These are phyloP conservation scores for Phaseolus lunatus DNA, from an alignment of 306 rosid genomes.

Conservation along the genomic window DNA sequence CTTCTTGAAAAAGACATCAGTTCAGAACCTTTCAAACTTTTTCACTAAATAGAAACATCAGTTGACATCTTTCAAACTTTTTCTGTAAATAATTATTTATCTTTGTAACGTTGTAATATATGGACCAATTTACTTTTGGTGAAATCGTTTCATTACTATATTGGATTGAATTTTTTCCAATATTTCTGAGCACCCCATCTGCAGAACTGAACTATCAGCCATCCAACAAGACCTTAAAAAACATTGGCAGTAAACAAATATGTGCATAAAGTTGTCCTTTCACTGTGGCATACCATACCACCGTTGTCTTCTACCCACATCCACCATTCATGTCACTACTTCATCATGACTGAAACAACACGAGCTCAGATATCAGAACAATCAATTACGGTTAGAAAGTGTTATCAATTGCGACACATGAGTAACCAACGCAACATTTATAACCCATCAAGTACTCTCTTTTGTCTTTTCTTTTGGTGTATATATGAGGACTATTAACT, in stretches of 20 bases:
- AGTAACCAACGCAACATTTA: constrained; percentile 11
- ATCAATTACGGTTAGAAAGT: constrained; percentile 42
- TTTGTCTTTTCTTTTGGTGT: constrained; percentile 39
- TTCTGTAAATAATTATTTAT: too few species aligned
- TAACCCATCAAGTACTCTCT: constrained; percentile 26
- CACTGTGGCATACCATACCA: neutral
- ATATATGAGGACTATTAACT: neutral
- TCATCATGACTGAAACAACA: constrained; percentile 27
- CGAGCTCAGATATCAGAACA: constrained; percentile 44
- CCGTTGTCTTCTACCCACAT: constrained; percentile 12
- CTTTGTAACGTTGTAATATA: too few species aligned
- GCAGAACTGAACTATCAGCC: constrained; percentile 8
- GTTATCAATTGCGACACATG: constrained; percentile 38
- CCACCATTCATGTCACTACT: neutral
- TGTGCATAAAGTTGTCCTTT: constrained; percentile 35
- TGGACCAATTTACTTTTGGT: too few species aligned
- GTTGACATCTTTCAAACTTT: too few species aligned
- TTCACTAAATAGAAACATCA: too few species aligned
- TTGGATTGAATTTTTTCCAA: too few species aligned
- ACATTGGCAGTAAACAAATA: constrained; percentile 54
- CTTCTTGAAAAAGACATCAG: too few species aligned
- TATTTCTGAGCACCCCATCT: neutral
- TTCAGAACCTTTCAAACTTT: too few species aligned
- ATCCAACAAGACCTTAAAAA: neutral
- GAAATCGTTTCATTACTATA: too few species aligned